phyloP scores from a whole-genome alignment of 305 asterid species.

The Coffea humblotiana region DNA sequence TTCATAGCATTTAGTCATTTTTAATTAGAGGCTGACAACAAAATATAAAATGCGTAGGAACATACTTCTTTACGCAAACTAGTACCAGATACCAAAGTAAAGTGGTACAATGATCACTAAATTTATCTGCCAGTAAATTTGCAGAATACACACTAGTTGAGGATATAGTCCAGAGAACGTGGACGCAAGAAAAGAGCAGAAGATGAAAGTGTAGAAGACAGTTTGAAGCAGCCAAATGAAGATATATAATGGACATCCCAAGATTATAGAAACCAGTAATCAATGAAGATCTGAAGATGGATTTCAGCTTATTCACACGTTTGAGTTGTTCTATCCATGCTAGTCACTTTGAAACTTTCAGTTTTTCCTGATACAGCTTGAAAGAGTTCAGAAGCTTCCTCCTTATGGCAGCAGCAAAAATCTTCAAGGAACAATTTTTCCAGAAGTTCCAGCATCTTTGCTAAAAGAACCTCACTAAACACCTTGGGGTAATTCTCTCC shows the following conservation, averaged over 20 bases:
- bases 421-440: neutral
- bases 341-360: neutral
- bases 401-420: constrained; percentile 11
- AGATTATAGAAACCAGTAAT: neutral
- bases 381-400: constrained; percentile 18
- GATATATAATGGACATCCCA: neutral
- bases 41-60: neutral
- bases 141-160: neutral
- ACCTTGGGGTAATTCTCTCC: constrained; percentile 15
- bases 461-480: constrained; percentile 2
- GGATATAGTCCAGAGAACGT: neutral
- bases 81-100: too few relatives aligned
- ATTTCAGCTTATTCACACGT: neutral
- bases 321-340: neutral
- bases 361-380: constrained; percentile 12
- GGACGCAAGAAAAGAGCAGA: neutral
- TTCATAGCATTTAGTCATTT: too few relatives aligned
- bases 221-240: neutral
- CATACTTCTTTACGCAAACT: neutral
- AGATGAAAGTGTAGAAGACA: neutral
- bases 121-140: neutral
- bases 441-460: neutral
- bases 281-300: neutral
- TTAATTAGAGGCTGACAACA: neutral
- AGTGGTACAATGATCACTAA: neutral